Evolutionary conservation across 2,329 filamentous ascomycete genomes (phyloP).

Genomic region (Verticillium klebahnii): DNA sequence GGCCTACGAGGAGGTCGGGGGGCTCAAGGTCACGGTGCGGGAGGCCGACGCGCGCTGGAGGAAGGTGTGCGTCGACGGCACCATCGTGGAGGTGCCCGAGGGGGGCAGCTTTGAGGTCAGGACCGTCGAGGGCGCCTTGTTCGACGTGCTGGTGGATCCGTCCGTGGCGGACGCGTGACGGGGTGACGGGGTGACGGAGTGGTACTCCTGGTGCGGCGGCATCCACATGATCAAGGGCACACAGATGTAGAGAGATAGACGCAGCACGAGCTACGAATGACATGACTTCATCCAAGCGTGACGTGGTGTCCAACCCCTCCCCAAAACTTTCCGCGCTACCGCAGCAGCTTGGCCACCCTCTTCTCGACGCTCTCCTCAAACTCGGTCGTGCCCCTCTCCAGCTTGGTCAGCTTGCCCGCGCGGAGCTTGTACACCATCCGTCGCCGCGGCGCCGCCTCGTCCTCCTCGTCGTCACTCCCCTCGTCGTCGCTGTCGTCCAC

Average conservation of each 20-base stretch:
- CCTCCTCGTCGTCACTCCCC: constrained; percentile 39
- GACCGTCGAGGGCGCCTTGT: constrained; percentile 36
- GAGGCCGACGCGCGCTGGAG: constrained; percentile 74
- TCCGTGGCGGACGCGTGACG: not conserved
- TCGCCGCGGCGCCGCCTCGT: constrained; percentile 38
- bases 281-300: not conserved
- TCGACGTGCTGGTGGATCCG: constrained; percentile 39
- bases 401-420: constrained; percentile 47
- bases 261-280: not conserved
- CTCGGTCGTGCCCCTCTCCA: constrained; percentile 58
- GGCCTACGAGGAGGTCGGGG: constrained; percentile 66
- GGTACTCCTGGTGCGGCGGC: too few relatives aligned
- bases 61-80: constrained; percentile 87
- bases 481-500: constrained; percentile 30
- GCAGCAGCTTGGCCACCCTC: constrained; percentile 43
- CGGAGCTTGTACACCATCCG: constrained; percentile 58
- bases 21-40: constrained; percentile 59
- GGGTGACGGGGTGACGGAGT: too few relatives aligned
- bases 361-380: constrained; percentile 63
- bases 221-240: too few relatives aligned
- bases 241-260: not conserved
- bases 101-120: constrained; percentile 68
- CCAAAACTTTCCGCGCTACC: not conserved
- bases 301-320: too few relatives aligned
- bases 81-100: constrained; percentile 68